These are phyloP conservation scores for Phlebiopsis gigantea DNA, from an alignment of 768 basidiomycete species.

Conservation along the genomic window DNA sequence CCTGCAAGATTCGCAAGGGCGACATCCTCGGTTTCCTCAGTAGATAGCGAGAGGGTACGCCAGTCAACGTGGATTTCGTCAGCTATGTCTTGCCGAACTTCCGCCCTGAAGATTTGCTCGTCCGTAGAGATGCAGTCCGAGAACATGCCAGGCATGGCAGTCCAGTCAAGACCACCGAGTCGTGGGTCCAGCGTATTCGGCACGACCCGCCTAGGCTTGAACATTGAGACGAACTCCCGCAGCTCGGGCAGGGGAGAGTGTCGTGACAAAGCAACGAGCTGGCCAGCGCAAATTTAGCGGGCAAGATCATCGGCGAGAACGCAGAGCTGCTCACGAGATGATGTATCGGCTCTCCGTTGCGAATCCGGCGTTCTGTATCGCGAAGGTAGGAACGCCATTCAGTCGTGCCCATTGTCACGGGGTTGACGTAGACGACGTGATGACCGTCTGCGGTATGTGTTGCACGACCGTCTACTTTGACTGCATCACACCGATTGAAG, in stretches of 20 bases:
- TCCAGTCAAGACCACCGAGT: constrained; percentile 63
- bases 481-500: constrained; percentile 63
- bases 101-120: constrained; percentile 18
- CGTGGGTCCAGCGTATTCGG: constrained; percentile 69
- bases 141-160: constrained; percentile 67
- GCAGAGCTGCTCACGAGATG: constrained; percentile 50
- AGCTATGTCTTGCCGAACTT: constrained; percentile 8
- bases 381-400: constrained; percentile 47
- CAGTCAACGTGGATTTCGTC: constrained; percentile 11
- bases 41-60: constrained; percentile 9
- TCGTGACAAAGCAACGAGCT: constrained; percentile 81
- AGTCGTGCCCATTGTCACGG: constrained; percentile 61
- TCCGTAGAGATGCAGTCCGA: constrained; percentile 41
- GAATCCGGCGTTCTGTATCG: constrained; percentile 40
- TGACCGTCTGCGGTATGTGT: constrained; percentile 26
- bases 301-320: background rate
- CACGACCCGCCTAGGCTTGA: constrained; percentile 69
- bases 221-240: constrained; percentile 71
- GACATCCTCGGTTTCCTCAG: constrained; percentile 37
- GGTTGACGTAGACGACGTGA: constrained; percentile 79
- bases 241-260: constrained; percentile 90
- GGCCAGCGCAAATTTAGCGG: background rate
- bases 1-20: constrained; percentile 62
- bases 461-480: constrained; percentile 34
- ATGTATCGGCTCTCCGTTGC: constrained; percentile 41